Base-by-base conservation (phyloP, 2,329 filamentous ascomycete species). In the Bipolaris cookei region DNA sequence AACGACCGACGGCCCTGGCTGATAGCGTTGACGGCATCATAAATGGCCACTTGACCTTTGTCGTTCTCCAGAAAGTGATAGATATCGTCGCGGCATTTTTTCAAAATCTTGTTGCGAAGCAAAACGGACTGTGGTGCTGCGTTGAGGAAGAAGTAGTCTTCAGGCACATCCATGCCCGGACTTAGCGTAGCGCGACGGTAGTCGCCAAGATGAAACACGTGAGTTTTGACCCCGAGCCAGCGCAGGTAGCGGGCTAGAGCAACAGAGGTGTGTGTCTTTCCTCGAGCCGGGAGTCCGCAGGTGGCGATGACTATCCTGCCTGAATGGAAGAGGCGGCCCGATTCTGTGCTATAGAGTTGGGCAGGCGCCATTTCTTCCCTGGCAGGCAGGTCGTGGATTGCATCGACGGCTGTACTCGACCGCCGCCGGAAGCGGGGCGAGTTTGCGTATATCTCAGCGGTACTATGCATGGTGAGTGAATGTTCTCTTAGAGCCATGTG, bases 271-370 rank as follows among this genome's bases (percentile, higher is more conserved):
- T 99, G 95, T 84, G 95, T 99, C 80, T 99, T 99, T 59, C 95
- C 95, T 71, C 95, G 88, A 37, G 95, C 95, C 39, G 95, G 95
- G 28, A 97, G 86, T 21, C 95, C 95, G 65, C 98, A 95, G 75
- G 97, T 97, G 64, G 95, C 94, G 69, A 99, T 98, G 45, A 94
- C 94, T 74, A 99, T 99, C 56, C 94, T 88, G 45, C 95, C 95
- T 20, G 95, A 97, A 78, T 99, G 95, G 76, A 99, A 99, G 28
- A 99, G 87, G 39, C 95, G 88, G 46, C 95, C 95, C 45, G 94
- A 98, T 84, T 98, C 96, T 51, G 95, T 99, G 77, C 92, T 97
- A 81, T 99, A 99, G 43, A 99, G 84, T 80, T 99, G 95, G 66
- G 95, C 95, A 28, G 95, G 95, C 4, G 95, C 95, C 85, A 96